A percentile compares a stretch with the other conserved stretches of the same genome.
phyloP scores from a whole-genome alignment of 495 filamentous ascomycete species.

The Acidomyces sp. region DNA sequence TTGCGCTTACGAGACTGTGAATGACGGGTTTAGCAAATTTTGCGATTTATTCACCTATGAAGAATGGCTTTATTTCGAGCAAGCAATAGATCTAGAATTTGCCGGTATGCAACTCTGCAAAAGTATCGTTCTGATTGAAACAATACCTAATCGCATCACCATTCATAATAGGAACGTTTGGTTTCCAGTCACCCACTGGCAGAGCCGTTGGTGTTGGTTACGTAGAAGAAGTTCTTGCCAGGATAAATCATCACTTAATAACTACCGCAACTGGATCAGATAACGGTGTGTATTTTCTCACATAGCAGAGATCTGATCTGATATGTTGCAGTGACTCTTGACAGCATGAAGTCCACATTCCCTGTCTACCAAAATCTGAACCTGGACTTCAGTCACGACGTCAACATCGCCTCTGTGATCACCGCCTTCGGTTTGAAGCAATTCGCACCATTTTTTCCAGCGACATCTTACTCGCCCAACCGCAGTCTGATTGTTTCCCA shows the following conservation, averaged over 20 bases:
- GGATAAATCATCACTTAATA: conserved; percentile 42
- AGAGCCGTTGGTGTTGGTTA: conserved; percentile 52
- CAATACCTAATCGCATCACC: no score
- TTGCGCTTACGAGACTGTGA: conserved; percentile 46
- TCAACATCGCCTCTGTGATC: conserved; percentile 28
- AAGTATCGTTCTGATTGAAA: no score
- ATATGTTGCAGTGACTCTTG: conserved; percentile 39
- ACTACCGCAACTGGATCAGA: conserved; percentile 47
- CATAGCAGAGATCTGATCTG: no score
- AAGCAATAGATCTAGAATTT: conserved; percentile 46
- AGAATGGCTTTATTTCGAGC: conserved; percentile 44
- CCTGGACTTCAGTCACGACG: conserved; percentile 28
- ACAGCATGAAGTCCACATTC: conserved; percentile 35
- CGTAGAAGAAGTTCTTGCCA: conserved; percentile 47
- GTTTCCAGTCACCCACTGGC: conserved; percentile 49
- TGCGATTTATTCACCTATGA: conserved; percentile 44
- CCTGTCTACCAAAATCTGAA: conserved; percentile 39
- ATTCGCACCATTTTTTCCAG: conserved; percentile 34
- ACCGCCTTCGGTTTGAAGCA: conserved; percentile 45
- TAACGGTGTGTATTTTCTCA: no score
- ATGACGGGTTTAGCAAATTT: conserved; percentile 45
- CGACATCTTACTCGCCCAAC: conserved; percentile 31
- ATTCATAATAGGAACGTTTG: no score
- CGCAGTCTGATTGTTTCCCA: conserved; percentile 43
- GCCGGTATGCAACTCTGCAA: no score